These are phyloP conservation scores for Pyrrhoderma noxium DNA, from an alignment of 1,284 basidiomycete species.

Conservation along the genomic window DNA sequence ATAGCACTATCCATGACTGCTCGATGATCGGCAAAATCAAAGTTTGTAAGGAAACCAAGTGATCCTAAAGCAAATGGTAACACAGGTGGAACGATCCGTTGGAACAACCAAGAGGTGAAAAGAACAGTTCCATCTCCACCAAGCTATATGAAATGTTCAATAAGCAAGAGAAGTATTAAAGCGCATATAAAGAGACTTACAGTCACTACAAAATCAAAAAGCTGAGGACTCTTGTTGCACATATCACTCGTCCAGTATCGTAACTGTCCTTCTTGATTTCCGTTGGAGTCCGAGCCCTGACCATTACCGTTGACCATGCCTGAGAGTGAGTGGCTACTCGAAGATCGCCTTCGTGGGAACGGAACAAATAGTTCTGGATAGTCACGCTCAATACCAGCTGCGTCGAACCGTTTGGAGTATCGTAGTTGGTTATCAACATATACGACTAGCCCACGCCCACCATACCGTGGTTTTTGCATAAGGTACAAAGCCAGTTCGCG, in stretches of 20 bases:
- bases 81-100: slow-evolving; percentile 95
- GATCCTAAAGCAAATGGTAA: slow-evolving; percentile 98
- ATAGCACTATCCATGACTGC: slow-evolving; percentile 86
- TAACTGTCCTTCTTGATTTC: slow-evolving; percentile 77
- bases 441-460: slow-evolving; percentile 72
- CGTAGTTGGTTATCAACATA: slow-evolving; percentile 97
- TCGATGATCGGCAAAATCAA: slow-evolving; percentile 87
- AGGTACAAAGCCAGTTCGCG: slow-evolving; percentile 92
- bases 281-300: slow-evolving; percentile 25
- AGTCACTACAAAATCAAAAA: slow-evolving; percentile 98
- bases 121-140: slow-evolving; percentile 98
- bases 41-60: slow-evolving; percentile 97
- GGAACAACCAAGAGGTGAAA: slow-evolving; percentile 99
- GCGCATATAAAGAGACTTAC: slow-evolving; percentile 40
- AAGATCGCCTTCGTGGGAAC: slow-evolving; percentile 63
- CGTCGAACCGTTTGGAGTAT: slow-evolving; percentile 90
- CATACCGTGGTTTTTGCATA: slow-evolving; percentile 70
- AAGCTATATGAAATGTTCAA: slow-evolving; percentile 42
- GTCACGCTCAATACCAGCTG: slow-evolving; percentile 77
- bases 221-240: slow-evolving; percentile 86
- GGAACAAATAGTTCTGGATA: slow-evolving; percentile 88
- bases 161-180: slow-evolving; percentile 1
- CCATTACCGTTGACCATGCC: slow-evolving; percentile 39
- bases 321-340: slow-evolving; percentile 53
- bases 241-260: slow-evolving; percentile 97